Base-by-base conservation (phyloP, 2,329 filamentous ascomycete genomes). In the Clonostachys rhizophaga region DNA sequence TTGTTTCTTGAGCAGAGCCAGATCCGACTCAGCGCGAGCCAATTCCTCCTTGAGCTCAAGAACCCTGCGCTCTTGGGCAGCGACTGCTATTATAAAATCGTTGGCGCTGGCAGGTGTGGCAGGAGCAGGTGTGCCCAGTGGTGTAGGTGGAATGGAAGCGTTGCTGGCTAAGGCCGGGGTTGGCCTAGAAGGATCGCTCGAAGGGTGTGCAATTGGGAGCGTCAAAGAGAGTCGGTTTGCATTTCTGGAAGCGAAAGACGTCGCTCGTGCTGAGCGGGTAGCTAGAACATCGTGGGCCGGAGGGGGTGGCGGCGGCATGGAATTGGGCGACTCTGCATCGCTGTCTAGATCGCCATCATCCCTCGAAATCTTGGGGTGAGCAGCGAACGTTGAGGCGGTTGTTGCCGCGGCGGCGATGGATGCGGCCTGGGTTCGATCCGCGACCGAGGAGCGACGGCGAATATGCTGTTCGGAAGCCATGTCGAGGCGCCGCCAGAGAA, bases 21-120 rank as follows among this genome's bases (percentile, higher is more conserved):
- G 73, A 42, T 95, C 87, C 12, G 73, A 69, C 63, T 99, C 92
- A 6, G 94, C 92, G 50, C 84, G 85, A 20, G 75, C 71, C n/a
- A 99, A 74, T 65, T 97, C 92, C 64, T 99, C 94, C 50, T 85
- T 87, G 45, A 99, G 73, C 67, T 97, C 94, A 48, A 99, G 71
- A 2, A 99, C 92, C 54, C 83, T 84, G 48, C 94, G 80, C 70
- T 99, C 94, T 68, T 97, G 91, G 13, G 89, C 85, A 41, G 94
- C 94, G 58, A 99, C 87, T 48, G 91, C 87, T 51, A 90, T 91
- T 54, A 99, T 84, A 58, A 96, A 88, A 44, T 84, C 76, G 58
- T 77, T 79, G 45, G 81, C 72, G 51, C 85, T 81, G 36, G 71
- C 66, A 2, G 77, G 76, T 2, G 72, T 72, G 39, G 64, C 58